Base-by-base conservation (phyloP, 495 filamentous ascomycete genomes). In the Penicillium samsonianum region DNA sequence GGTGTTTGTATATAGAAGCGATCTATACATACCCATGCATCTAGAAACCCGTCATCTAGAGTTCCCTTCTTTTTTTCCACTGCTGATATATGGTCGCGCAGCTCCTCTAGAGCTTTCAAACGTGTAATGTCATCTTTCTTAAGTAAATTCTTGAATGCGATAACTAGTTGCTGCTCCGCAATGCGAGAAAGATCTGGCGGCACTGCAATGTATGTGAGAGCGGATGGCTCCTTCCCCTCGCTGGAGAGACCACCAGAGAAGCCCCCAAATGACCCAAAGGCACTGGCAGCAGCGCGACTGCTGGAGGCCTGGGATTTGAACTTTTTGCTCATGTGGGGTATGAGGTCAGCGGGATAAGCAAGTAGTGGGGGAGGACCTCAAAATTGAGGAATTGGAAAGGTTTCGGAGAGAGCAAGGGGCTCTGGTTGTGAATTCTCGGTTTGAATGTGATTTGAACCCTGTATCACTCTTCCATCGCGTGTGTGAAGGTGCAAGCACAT, bases 121-220 rank as follows among this genome's bases (percentile, higher is more conserved):
- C 95, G 93, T 26, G 95, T 99, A 14, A 84, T 93, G 55, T 87
- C 87, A 75, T 96, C 92, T 71, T 91, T 96, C 75, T 98, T 99
- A 45, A 85, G 81, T 16, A 96, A 78, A 63, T 92, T 95, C 69
- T 97, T 96, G 78, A 96, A 92, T 20, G 87, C 82, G 9, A 99
- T 92, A 14, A 90, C 83, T 46, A 94, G 76, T 64, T 91, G 89
- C 28, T 90, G 78, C 48, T 96, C 87, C 12, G 82, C 89, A 55
- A 98, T 85, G 26, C 67, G 73, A 30, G 86, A 87, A 47, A 96
- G 81, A 70, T 97, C 87, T 52, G 89, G 93, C 2, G 90, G 90
- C 65, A 93, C 91, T 44, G 86, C 76, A 45, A 96, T 82, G 72
- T 95, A 96, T 37, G 93, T 96, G n/a, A 89, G 73, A 16, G 74